Evolutionary conservation across 495 filamentous ascomycete genomes (phyloP), one percentile per base, ranked within the genome.

Genomic region (Podospora australis): DNA sequence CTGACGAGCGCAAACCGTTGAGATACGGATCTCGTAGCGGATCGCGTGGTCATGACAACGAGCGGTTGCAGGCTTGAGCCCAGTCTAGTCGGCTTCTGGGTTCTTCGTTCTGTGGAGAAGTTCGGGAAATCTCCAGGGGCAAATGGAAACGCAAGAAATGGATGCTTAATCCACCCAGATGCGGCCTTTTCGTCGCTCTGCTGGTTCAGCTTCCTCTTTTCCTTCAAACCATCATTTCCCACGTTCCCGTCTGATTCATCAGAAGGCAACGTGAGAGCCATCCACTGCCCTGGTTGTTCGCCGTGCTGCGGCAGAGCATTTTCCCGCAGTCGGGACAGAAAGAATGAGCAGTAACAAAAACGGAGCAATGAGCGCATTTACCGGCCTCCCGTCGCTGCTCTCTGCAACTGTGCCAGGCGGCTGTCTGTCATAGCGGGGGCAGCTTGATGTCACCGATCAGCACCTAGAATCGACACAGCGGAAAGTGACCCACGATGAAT

Each of bases 371-470:
- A n/a, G 29, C 19, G 16, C 47, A 24, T 40, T 40, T 39, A 17
- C 25, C 14, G 14, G 28, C 30, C 52, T 47, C 39, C 20, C 21
- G 34, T 45, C 30, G 36, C 52, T n/a, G n/a, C n/a, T n/a, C n/a
- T n/a, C n/a, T n/a, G n/a, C n/a, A n/a, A n/a, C n/a, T n/a, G n/a
- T n/a, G n/a, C 13, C 19, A 22, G 42, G 20, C 24, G 20, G 21
- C 9, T 40, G 6, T n/a, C 30, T 30, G 30, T 49, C 5, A 16
- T 39, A 24, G 52, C 32, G 25, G 46, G 52, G 43, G 32, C 1
- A 20, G 19, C 32, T 48, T 55, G 56, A 59, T 59, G 56, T 59
- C 56, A 58, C 42, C 17, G 49, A 53, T 49, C 43, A 45, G 34
- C 56, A 38, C 24, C 39, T 3, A 32, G n/a, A n/a, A n/a, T n/a